Evolutionary conservation across 345 rosid genomes (phyloP).

Genomic region (Raphanus sativus): DNA sequence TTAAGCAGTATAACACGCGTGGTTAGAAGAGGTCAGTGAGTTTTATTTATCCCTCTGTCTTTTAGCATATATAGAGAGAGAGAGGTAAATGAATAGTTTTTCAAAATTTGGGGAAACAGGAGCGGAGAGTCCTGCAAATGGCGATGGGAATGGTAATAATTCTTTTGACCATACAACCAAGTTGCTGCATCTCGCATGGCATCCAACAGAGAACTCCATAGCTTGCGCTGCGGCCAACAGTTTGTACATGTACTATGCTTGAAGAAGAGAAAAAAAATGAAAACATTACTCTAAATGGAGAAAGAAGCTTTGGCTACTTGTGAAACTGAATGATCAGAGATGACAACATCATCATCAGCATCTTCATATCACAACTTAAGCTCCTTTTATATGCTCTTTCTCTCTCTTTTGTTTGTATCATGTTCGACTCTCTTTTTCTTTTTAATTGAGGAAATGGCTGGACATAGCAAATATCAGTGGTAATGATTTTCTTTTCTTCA

Average conservation of each 20-base stretch:
- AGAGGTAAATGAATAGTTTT: slow-evolving; percentile 15
- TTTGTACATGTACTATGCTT: slow-evolving; percentile 94
- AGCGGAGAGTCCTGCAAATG: slow-evolving; percentile 26
- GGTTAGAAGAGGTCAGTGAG: slow-evolving; percentile 79
- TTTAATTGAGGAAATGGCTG: background rate
- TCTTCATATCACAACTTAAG: slow-evolving; percentile 15
- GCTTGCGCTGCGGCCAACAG: slow-evolving; percentile 99
- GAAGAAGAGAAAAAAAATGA: slow-evolving; percentile 22
- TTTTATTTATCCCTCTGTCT: background rate
- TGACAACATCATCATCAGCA: slow-evolving; percentile 23
- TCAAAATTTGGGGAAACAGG: slow-evolving; percentile 51
- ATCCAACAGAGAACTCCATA: slow-evolving; percentile 85
- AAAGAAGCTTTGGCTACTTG: slow-evolving; percentile 27
- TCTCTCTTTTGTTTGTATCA: slow-evolving; percentile 20
- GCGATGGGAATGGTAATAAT: slow-evolving; percentile 82
- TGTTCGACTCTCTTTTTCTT: background rate
- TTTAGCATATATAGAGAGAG: slow-evolving; percentile 26
- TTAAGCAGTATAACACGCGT: slow-evolving; percentile 84
- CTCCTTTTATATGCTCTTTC: background rate
- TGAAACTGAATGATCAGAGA: slow-evolving; percentile 26
- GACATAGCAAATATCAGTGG: background rate
- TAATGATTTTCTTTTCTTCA: slow-evolving; percentile 22
- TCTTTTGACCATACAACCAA: slow-evolving; percentile 74
- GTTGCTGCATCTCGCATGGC: slow-evolving; percentile 94
- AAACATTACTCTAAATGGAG: slow-evolving; percentile 33